Conservation (phyloP, 805 yeast species). For the Kuraishia borneana region DNA sequence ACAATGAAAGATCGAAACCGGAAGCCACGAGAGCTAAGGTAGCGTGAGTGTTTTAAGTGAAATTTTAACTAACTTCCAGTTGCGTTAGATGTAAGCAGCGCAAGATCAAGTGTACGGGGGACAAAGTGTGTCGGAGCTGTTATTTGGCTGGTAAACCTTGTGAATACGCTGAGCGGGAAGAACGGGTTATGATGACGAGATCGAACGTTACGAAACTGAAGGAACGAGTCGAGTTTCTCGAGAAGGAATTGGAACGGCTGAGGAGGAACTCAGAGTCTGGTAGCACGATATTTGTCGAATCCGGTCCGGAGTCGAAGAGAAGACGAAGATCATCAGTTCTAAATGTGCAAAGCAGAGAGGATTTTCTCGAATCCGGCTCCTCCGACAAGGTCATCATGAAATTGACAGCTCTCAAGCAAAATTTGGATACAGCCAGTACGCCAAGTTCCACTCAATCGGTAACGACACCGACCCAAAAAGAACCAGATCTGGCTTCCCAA, state of each 20-base stretch:
- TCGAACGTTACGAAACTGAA: conserved; percentile 11
- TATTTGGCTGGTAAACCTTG: conserved; percentile 5
- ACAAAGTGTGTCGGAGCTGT: conserved; percentile 10
- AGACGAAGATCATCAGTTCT: background rate
- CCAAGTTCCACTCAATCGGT: background rate
- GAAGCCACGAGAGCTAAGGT: background rate
- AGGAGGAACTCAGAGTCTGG: background rate
- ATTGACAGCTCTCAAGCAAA: conserved; percentile 4
- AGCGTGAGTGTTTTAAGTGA: background rate
- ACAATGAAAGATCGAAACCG: no score
- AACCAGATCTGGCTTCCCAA: background rate
- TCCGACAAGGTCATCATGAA: conserved; percentile 8
- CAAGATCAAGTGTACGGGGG: conserved; percentile 15
- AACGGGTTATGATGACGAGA: conserved; percentile 10
- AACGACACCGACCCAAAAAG: background rate
- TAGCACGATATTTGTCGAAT: background rate
- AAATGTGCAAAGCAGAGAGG: background rate
- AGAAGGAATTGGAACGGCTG: conserved; percentile 5
- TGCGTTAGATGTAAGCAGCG: conserved; percentile 12
- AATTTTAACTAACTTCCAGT: conserved; percentile 2
- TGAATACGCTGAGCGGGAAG: conserved; percentile 12
- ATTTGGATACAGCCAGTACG: background rate
- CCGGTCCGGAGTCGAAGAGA: background rate
- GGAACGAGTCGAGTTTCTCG: conserved; percentile 7
- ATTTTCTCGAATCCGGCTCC: conserved; percentile 5